Evolutionary conservation across 345 rosid genomes (phyloP).

Genomic region (Anacardium occidentale): DNA sequence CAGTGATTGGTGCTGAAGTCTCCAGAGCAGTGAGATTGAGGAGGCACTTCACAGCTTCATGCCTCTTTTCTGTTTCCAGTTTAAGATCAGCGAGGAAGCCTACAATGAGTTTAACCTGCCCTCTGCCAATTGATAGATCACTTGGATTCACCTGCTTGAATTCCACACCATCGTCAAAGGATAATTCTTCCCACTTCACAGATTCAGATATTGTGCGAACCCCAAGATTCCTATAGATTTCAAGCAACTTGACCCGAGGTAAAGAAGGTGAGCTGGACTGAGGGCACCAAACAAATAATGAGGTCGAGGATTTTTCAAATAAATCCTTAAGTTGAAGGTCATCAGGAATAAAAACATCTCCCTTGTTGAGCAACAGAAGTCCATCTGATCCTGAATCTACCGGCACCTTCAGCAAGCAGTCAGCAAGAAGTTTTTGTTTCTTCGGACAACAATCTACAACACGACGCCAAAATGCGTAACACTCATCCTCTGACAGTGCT

Average conservation of each 20-base stretch:
- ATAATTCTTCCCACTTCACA: constrained; percentile 38
- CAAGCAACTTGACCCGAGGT: constrained; percentile 41
- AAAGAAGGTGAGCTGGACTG: constrained; percentile 41
- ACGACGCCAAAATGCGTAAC: constrained; percentile 67
- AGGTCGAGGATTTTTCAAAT: constrained; percentile 31
- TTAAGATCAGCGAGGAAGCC: constrained; percentile 49
- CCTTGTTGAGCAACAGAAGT: constrained; percentile 35
- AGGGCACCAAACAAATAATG: constrained; percentile 74
- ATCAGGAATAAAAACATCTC: constrained; percentile 65
- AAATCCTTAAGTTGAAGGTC: constrained; percentile 61
- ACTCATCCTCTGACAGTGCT: constrained; percentile 40
- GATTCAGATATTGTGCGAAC: constrained; percentile 57
- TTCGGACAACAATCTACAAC: constrained; percentile 22
- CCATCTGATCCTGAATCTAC: constrained; percentile 36
- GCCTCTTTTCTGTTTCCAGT: constrained; percentile 51
- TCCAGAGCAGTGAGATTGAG: constrained; percentile 36
- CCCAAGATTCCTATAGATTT: constrained; percentile 50
- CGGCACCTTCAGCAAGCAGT: constrained; percentile 48
- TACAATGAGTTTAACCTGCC: constrained; percentile 45
- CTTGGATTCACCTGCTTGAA: constrained; percentile 25
- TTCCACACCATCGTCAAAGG: constrained; percentile 18
- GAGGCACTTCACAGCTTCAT: constrained; percentile 39
- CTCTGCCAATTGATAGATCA: constrained; percentile 33
- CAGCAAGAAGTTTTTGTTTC: constrained; percentile 31
- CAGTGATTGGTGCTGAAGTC: constrained; percentile 36